Conservation (phyloP, 805 yeast genomes). For the Saccharomycopsis fermentans region DNA sequence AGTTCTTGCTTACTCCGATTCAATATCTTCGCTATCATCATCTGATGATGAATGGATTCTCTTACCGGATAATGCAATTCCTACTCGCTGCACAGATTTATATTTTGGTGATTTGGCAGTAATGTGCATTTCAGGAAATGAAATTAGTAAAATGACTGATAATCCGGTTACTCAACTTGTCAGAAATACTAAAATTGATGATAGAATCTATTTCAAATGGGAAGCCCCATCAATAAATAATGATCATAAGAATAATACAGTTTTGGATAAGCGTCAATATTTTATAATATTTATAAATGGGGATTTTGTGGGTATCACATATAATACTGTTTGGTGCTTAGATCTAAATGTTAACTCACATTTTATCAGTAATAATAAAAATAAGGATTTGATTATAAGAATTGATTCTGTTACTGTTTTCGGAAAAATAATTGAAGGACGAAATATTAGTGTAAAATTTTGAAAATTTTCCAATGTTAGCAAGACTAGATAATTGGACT, state of each 20-base stretch:
- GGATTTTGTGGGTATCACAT: constrained; percentile 23
- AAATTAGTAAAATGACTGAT: constrained; percentile 2
- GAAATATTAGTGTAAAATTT: constrained; percentile 5
- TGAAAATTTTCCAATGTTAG: too few species aligned
- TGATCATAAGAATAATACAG: not conserved
- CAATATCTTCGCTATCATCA: not conserved
- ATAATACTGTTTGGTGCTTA: constrained; percentile 15
- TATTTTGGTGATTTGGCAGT: constrained; percentile 23
- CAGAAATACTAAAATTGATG: not conserved
- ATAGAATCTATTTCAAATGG: constrained; percentile 22
- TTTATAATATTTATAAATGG: constrained; percentile 27
- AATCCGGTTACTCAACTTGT: constrained; percentile 1
- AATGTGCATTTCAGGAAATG: constrained; percentile 7
- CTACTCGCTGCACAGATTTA: constrained; percentile 16
- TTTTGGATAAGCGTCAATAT: constrained; percentile 19
- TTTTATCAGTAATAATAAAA: not conserved
- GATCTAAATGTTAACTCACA: not conserved
- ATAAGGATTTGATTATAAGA: constrained; percentile 16
- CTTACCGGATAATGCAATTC: constrained; percentile 19
- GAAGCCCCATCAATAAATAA: constrained; percentile 16
- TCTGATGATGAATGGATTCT: constrained; percentile 22
- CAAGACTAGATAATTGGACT: not conserved
- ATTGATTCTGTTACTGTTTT: constrained; percentile 22
- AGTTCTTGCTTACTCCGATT: not conserved
- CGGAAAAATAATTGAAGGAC: constrained; percentile 19